Conservation (phyloP, 345 rosid genomes). For the Turritis glabra region DNA sequence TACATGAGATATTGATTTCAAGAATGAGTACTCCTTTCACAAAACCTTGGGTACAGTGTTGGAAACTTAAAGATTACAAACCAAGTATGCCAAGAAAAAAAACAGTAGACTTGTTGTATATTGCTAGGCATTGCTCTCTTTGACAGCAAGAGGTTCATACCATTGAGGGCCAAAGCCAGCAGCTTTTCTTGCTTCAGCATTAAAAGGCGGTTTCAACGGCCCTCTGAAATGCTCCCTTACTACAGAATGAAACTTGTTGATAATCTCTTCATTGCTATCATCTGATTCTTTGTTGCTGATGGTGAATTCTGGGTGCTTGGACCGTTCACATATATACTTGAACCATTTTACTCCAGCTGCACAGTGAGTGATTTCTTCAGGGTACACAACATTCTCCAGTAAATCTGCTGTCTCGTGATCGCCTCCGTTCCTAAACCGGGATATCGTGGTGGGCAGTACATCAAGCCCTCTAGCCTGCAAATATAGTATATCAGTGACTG, state of each 20-base stretch:
- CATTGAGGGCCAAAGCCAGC: conserved; percentile 87
- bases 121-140: conserved; percentile 39
- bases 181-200: conserved; percentile 81
- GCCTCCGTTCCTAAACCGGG: conserved; percentile 80
- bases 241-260: conserved; percentile 60
- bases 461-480: conserved; percentile 92
- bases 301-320: conserved; percentile 33
- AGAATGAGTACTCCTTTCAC: conserved; percentile 1
- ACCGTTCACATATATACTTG: conserved; percentile 64
- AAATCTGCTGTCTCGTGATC: conserved; percentile 75
- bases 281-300: conserved; percentile 30
- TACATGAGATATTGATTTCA: conserved; percentile 15
- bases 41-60: conserved; percentile 12
- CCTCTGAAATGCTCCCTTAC: conserved; percentile 84
- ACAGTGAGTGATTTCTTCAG: conserved; percentile 92
- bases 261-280: conserved; percentile 47
- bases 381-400: conserved; percentile 73
- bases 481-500: neutral
- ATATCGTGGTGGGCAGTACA: conserved; percentile 84
- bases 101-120: neutral
- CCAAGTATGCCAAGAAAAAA: neutral
- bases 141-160: conserved; percentile 85
- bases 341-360: conserved; percentile 96
- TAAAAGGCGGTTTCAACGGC: conserved; percentile 94
- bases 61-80: conserved; percentile 16